phyloP scores from a whole-genome alignment of 192 early-diverging fungal species.

The Linnemannia hyalina region DNA sequence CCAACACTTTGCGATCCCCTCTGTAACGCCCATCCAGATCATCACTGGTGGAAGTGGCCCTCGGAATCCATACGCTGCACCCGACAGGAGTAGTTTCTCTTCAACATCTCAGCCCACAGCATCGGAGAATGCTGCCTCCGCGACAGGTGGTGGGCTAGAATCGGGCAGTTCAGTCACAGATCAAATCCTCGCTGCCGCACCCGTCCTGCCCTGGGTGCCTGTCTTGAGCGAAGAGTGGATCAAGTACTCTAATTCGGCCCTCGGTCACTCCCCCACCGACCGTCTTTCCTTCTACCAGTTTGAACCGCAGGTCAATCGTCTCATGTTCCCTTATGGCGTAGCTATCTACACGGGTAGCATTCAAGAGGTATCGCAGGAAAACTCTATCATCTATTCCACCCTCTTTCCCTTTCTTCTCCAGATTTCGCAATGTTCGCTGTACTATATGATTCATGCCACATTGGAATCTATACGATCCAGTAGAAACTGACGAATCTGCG shows the following conservation, averaged over 20 bases:
- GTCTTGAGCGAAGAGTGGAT: slow-evolving; percentile 49
- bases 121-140: slow-evolving; percentile 16
- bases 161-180: slow-evolving; percentile 53
- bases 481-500: neutral
- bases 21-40: slow-evolving; percentile 24
- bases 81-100: neutral
- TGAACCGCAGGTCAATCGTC: slow-evolving; percentile 38
- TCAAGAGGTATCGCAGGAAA: slow-evolving; percentile 31
- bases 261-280: slow-evolving; percentile 28
- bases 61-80: neutral
- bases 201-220: slow-evolving; percentile 60
- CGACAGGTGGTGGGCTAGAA: slow-evolving; percentile 1
- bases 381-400: neutral
- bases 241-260: slow-evolving; percentile 7
- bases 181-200: slow-evolving; percentile 60
- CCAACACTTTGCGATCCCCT: slow-evolving; percentile 29
- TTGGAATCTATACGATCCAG: neutral
- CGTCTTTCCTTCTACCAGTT: slow-evolving; percentile 45
- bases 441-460: neutral
- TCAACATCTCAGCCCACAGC: slow-evolving; percentile 3
- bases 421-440: neutral
- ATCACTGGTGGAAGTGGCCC: slow-evolving; percentile 16
- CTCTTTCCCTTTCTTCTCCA: neutral
- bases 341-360: slow-evolving; percentile 33
- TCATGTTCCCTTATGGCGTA: slow-evolving; percentile 51